A percentile compares a stretch with the other conserved stretches of the same genome.
Evolutionary conservation across 345 rosid species (phyloP).

Genomic region (Isatis tinctoria): DNA sequence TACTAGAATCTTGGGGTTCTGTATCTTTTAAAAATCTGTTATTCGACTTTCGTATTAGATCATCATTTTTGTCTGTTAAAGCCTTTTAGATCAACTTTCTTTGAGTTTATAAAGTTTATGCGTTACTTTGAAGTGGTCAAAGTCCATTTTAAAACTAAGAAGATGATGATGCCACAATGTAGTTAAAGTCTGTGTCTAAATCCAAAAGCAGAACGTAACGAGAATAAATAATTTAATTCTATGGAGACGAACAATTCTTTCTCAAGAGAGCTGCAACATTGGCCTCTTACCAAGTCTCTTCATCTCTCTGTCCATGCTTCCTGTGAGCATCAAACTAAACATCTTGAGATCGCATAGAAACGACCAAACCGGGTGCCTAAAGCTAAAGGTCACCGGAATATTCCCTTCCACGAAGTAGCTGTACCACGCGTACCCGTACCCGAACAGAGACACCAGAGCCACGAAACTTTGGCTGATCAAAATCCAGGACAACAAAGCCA

Average conservation of each 20-base stretch:
- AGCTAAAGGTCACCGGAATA: slow-evolving; percentile 71
- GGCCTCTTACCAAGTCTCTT: slow-evolving; percentile 96
- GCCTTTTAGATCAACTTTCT: too few species aligned
- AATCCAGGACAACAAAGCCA: slow-evolving; percentile 46
- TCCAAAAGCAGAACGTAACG: too few species aligned
- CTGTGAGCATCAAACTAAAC: slow-evolving; percentile 92
- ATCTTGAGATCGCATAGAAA: slow-evolving; percentile 79
- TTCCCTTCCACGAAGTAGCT: slow-evolving; percentile 95
- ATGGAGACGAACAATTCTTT: neutral
- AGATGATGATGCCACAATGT: too few species aligned
- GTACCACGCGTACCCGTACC: slow-evolving; percentile 90
- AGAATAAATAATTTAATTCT: too few species aligned
- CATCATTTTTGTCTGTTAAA: too few species aligned
- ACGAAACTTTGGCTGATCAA: slow-evolving; percentile 57
- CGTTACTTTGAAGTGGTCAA: too few species aligned
- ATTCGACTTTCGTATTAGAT: too few species aligned
- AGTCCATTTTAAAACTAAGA: too few species aligned
- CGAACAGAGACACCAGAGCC: slow-evolving; percentile 57
- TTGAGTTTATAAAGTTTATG: too few species aligned
- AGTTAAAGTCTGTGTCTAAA: too few species aligned
- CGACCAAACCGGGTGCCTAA: slow-evolving; percentile 92
- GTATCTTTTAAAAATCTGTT: too few species aligned
- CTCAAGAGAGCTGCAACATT: slow-evolving; percentile 54
- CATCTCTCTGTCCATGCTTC: slow-evolving; percentile 90
- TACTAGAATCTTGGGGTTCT: too few species aligned